Percentiles rank a stretch among this genome's conserved stretches.
phyloP scores from a whole-genome alignment of 2,329 filamentous ascomycete genomes.

The Sclerotinia borealis region DNA sequence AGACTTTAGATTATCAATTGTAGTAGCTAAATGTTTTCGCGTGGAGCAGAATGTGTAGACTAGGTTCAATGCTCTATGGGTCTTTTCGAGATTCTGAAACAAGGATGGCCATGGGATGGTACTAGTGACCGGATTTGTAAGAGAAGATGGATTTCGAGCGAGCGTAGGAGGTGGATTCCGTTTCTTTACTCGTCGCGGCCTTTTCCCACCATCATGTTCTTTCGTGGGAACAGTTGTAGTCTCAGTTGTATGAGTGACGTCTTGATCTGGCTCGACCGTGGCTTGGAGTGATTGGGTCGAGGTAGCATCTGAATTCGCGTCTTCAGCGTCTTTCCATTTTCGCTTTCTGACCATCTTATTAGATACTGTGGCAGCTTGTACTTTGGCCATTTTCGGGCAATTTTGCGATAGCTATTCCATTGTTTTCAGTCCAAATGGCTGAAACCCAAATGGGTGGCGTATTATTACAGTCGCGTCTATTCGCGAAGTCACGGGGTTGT shows the following conservation, averaged over 20 bases:
- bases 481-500: not conserved
- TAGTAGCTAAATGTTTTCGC: conserved; percentile 85
- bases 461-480: not conserved
- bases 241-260: conserved; percentile 4
- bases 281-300: not conserved
- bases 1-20: conserved; percentile 79
- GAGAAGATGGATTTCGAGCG: conserved; percentile 22
- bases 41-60: conserved; percentile 95
- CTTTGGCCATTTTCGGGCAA: conserved; percentile 24
- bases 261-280: not conserved
- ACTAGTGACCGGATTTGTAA: conserved; percentile 23
- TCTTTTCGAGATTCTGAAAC: conserved; percentile 67
- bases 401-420: not conserved
- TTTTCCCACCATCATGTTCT: conserved; percentile 44
- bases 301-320: conserved; percentile 15
- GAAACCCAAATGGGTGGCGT: not conserved
- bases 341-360: conserved; percentile 37
- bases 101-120: conserved; percentile 59
- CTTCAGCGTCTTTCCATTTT: conserved; percentile 33
- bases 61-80: conserved; percentile 79
- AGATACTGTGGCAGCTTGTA: conserved; percentile 43
- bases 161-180: conserved; percentile 20
- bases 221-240: conserved; percentile 48
- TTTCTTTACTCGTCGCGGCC: conserved; percentile 42
- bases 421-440: not conserved